Evolutionary conservation across 2,329 filamentous ascomycete species (phyloP), one percentile per base, ranked within the genome.

Genomic region (Aspergillus uvarum): DNA sequence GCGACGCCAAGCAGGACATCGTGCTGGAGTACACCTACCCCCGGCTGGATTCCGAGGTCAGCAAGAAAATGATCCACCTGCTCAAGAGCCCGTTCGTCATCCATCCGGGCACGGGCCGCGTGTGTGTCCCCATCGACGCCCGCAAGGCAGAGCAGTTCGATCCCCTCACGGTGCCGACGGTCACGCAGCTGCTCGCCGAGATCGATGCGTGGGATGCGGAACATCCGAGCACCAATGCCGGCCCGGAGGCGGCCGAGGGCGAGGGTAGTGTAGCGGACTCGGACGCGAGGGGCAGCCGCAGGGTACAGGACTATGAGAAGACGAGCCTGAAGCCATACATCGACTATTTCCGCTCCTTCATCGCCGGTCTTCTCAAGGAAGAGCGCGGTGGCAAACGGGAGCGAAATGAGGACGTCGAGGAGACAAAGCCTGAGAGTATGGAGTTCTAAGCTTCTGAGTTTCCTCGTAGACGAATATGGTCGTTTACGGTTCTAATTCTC

Each of bases 11-110:
- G 78, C 92, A 97, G 75, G 95, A 98, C 72, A 90, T 99, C 63
- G 88, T 98, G 3, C 85, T 99, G 31, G 95, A 99, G 78, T 98
- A 99, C 79, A 97, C 95, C 6, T 99, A 99, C 76, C 95, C 95
- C 3, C 89, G 95, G 44, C 89, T 99, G 57, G 95, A 99, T 81
- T 93, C 95, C 63, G 92, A 96, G 76, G 95, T 99, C 73, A 95
- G 90, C 72, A 98, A 98, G 82, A 96, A 97, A 75, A 86, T 96
- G 59, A 98, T 97, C 80, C 95, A 99, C 83, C 86, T 99, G 83
- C 87, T 99, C 68, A 99, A 99, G 76, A 93, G 89, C 63, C 95
- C 95, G 0, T 99, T 99, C 72, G 94, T 97, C 62, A 89, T 99
- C 42, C 95, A 99, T 74, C 95, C 95, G 0, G 92, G 92, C 19